Base-by-base conservation (phyloP, 2,329 filamentous ascomycete species). In the Colletotrichum liriopes region DNA sequence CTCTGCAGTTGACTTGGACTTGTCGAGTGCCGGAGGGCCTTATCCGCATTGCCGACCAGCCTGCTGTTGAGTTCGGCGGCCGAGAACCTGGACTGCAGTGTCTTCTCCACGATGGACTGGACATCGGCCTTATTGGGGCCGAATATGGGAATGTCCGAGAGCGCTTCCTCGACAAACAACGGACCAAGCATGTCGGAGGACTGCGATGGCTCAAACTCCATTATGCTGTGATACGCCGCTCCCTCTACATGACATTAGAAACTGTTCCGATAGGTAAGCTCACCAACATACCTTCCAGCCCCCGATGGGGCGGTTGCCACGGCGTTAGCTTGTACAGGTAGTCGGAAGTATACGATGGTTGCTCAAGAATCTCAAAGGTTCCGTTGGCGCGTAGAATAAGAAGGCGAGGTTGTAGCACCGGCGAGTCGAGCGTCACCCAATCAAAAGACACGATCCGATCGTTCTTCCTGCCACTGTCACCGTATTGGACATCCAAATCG, bases 391-490 rank as follows among this genome's bases (percentile, higher is more conserved):
- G 85, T 35, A 92, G 79, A 1, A 90, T 89, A 32, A 92, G 79
- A 49, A 90, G 81, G n/a, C 90, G 85, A 39, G 90, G 89, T 32
- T 86, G 86, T 60, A 91, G 77, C 18, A 86, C 85, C 4, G 88
- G 83, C 4, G 88, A 89, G 14, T 86, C 84, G 58, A 91, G 82
- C 4, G 88, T 91, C 12, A 92, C 82, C 90, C 91, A 93, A 77
- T 93, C 91, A 78, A 92, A 92, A 0, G 90, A 92, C 9, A 92
- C 89, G 41, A 92, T 91, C 26, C 89, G 86, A 67, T 92, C 88
- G 75, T 87, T 85, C 78, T 88, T 87, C 74, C 86, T 83, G 41
- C 83, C 82, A 41, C 83, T 81, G 62, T 89, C 87, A 35, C 84
- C 82, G 75, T 88, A 91, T 23, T 86, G 85, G 60, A 90, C 87